Evolutionary conservation across 495 filamentous ascomycete species (phyloP).

Genomic region (Parathielavia hyrcaniae): DNA sequence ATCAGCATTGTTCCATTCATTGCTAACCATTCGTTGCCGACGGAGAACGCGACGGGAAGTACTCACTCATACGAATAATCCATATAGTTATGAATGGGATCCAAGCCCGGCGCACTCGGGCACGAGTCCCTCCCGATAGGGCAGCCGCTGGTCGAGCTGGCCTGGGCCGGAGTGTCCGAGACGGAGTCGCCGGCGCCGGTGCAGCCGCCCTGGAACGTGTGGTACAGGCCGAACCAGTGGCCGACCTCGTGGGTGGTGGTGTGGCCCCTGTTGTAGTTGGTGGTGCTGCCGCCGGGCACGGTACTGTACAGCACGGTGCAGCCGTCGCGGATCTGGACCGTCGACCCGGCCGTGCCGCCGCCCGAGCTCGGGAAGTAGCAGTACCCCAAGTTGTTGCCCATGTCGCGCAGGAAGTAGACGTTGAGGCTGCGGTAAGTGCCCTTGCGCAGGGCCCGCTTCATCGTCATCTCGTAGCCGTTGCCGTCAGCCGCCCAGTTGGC

Average conservation of each 20-base stretch:
- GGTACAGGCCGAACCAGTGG: constrained; percentile 60
- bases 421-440: constrained; percentile 57
- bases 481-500: constrained; percentile 47
- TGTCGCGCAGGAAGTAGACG: constrained; percentile 55
- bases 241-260: constrained; percentile 61
- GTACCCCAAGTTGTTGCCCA: constrained; percentile 50
- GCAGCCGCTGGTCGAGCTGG: constrained; percentile 50
- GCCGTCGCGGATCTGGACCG: constrained; percentile 48
- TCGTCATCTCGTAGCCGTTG: constrained; percentile 41
- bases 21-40: background rate
- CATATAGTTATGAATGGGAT: constrained; percentile 62
- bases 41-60: constrained; percentile 4
- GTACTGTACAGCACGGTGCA: constrained; percentile 51
- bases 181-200: constrained; percentile 49
- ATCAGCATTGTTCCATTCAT: background rate
- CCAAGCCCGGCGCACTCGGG: constrained; percentile 40
- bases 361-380: constrained; percentile 46
- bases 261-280: constrained; percentile 52
- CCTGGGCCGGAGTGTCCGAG: constrained; percentile 53
- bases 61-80: constrained; percentile 55
- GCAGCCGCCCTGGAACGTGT: constrained; percentile 62
- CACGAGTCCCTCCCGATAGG: constrained; percentile 51
- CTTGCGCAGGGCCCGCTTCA: constrained; percentile 55
- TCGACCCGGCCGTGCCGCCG: constrained; percentile 28
- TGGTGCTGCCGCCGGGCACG: constrained; percentile 48